Evolutionary conservation across 495 filamentous ascomycete species (phyloP).

Genomic region (Penicillium bovifimosum): DNA sequence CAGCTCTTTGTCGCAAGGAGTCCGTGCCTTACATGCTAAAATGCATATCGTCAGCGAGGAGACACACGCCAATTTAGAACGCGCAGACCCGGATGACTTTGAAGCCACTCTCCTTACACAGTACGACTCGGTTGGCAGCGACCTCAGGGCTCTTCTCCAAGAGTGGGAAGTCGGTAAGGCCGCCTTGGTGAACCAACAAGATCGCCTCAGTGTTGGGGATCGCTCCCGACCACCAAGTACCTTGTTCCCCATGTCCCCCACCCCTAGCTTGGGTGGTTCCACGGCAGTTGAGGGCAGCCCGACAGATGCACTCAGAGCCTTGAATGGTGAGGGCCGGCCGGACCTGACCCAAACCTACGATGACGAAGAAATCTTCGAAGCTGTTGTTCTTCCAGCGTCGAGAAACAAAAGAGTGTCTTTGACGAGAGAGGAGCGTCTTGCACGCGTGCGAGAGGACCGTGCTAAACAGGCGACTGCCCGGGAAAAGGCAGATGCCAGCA

Average conservation of each 20-base stretch:
- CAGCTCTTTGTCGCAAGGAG: slow-evolving; percentile 80
- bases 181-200: slow-evolving; percentile 66
- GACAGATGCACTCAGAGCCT: slow-evolving; percentile 65
- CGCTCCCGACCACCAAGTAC: slow-evolving; percentile 63
- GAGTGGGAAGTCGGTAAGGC: slow-evolving; percentile 88
- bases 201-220: slow-evolving; percentile 47
- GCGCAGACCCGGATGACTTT: slow-evolving; percentile 61
- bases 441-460: slow-evolving; percentile 84
- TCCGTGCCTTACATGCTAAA: slow-evolving; percentile 89
- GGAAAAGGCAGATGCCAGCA: slow-evolving; percentile 71
- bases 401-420: slow-evolving; percentile 61
- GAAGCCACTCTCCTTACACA: slow-evolving; percentile 73
- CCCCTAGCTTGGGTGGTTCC: slow-evolving; percentile 71
- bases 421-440: slow-evolving; percentile 81
- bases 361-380: slow-evolving; percentile 83
- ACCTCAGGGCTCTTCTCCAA: slow-evolving; percentile 74
- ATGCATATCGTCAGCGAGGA: slow-evolving; percentile 90
- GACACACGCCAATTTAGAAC: slow-evolving; percentile 68
- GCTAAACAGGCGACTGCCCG: slow-evolving; percentile 58
- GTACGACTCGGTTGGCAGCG: slow-evolving; percentile 89
- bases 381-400: slow-evolving; percentile 62
- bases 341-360: slow-evolving; percentile 32
- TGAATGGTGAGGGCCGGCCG: slow-evolving; percentile 57
- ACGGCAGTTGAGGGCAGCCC: slow-evolving; percentile 83
- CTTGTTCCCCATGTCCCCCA: slow-evolving; percentile 70